Conservation (phyloP, 2,329 filamentous ascomycete genomes). For the Cladosporium sp. region DNA sequence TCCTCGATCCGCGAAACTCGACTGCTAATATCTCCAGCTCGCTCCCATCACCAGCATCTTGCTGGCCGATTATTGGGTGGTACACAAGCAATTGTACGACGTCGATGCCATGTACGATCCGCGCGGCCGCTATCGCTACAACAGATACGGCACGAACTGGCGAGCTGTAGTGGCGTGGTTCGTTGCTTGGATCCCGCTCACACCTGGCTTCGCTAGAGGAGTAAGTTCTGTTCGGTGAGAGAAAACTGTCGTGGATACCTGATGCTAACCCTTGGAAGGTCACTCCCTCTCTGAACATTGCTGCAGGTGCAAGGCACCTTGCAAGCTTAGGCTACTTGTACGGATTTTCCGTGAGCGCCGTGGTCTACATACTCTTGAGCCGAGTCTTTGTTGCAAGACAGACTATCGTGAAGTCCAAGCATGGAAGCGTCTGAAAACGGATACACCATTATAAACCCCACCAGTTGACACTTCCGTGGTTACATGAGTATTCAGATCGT, state of each 20-base stretch:
- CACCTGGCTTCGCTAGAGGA: slow-evolving; percentile 21
- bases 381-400: neutral
- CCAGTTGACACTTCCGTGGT: too few species aligned
- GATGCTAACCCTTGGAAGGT: slow-evolving; percentile 12
- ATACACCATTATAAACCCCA: neutral
- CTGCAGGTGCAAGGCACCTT: slow-evolving; percentile 15
- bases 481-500: too few species aligned
- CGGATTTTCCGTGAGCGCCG: slow-evolving; percentile 16
- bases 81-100: slow-evolving; percentile 18
- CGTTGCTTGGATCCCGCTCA: slow-evolving; percentile 20
- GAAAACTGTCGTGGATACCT: neutral
- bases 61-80: slow-evolving; percentile 36
- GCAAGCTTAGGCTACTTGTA: slow-evolving; percentile 23
- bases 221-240: slow-evolving; percentile 5
- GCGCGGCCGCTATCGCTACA: slow-evolving; percentile 23
- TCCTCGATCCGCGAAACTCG: neutral
- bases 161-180: slow-evolving; percentile 21
- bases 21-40: slow-evolving; percentile 30
- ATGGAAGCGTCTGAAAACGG: neutral
- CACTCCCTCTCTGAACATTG: slow-evolving; percentile 13
- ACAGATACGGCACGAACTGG: slow-evolving; percentile 22
- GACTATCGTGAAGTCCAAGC: neutral
- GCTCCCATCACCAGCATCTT: slow-evolving; percentile 37
- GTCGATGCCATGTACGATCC: slow-evolving; percentile 25
- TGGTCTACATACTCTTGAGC: neutral